Conservation (phyloP, 2,329 filamentous ascomycete species). For the Beauveria medogensis region DNA sequence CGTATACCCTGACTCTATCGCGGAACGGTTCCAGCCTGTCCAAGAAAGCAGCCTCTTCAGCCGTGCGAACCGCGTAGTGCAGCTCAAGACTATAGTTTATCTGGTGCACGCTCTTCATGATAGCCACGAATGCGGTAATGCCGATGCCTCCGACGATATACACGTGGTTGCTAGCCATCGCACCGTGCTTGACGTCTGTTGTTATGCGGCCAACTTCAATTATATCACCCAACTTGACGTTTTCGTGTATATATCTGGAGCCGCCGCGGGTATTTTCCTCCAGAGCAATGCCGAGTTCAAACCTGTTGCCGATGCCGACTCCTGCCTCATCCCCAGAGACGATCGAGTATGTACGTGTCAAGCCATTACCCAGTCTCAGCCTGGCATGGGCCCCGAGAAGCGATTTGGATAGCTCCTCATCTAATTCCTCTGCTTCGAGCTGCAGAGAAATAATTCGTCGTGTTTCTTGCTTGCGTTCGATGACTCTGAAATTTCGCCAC, state of each 20-base stretch:
- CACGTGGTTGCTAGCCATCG: slow-evolving; percentile 47
- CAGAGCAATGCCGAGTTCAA: slow-evolving; percentile 52
- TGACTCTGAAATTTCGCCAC: slow-evolving; percentile 41
- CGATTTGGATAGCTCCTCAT: slow-evolving; percentile 20
- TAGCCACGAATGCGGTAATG: slow-evolving; percentile 54
- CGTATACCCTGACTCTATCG: slow-evolving; percentile 41
- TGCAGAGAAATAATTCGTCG: slow-evolving; percentile 41
- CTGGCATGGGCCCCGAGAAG: slow-evolving; percentile 45
- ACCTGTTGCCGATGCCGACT: slow-evolving; percentile 31
- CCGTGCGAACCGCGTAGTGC: slow-evolving; percentile 50
- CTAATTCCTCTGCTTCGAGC: slow-evolving; percentile 35
- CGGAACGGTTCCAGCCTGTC: slow-evolving; percentile 35
- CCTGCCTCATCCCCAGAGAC: slow-evolving; percentile 27
- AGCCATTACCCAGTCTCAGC: slow-evolving; percentile 46
- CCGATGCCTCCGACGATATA: slow-evolving; percentile 59
- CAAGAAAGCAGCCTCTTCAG: slow-evolving; percentile 46
- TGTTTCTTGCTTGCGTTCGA: slow-evolving; percentile 44
- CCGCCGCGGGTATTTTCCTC: slow-evolving; percentile 50
- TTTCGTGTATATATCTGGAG: slow-evolving; percentile 49
- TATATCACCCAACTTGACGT: slow-evolving; percentile 36
- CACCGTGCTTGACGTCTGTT: slow-evolving; percentile 35
- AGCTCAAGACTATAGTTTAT: slow-evolving; percentile 44
- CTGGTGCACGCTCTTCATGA: slow-evolving; percentile 32
- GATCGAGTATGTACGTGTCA: slow-evolving; percentile 54
- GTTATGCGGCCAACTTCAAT: slow-evolving; percentile 45